Percentiles rank a stretch among this genome's conserved stretches.
Conservation (phyloP, 768 basidiomycete genomes). For the Mycena crocata region DNA sequence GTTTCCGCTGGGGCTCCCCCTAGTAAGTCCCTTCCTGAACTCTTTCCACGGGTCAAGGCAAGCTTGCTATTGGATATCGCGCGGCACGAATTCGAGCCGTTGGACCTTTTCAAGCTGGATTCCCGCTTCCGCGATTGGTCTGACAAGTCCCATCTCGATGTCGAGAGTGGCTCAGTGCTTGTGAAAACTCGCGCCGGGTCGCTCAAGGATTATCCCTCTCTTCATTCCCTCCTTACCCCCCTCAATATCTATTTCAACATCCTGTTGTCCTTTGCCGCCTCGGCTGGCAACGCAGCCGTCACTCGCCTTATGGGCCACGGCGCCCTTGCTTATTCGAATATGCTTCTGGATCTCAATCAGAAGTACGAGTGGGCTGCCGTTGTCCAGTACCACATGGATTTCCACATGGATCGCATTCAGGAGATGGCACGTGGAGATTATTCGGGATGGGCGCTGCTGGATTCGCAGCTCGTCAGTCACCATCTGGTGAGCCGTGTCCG, state of each 20-base stretch:
- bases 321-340: background rate
- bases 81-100: background rate
- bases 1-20: too few species aligned
- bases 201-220: background rate
- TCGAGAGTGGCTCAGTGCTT: background rate
- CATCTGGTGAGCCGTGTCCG: background rate
- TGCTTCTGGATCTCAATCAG: background rate
- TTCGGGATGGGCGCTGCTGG: background rate
- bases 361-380: background rate
- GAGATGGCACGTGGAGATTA: background rate
- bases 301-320: background rate
- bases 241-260: background rate
- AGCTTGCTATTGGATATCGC: constrained; percentile 3
- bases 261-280: background rate
- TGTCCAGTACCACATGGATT: background rate
- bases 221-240: constrained; percentile 1
- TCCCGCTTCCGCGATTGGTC: background rate
- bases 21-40: background rate
- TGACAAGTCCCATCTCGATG: background rate
- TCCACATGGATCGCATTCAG: background rate
- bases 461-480: background rate
- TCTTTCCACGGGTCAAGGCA: background rate
- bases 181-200: background rate
- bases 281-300: background rate
- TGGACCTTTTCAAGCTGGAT: background rate